Conservation (phyloP, 2,329 filamentous ascomycete genomes). For the Arthroderma sp. region DNA sequence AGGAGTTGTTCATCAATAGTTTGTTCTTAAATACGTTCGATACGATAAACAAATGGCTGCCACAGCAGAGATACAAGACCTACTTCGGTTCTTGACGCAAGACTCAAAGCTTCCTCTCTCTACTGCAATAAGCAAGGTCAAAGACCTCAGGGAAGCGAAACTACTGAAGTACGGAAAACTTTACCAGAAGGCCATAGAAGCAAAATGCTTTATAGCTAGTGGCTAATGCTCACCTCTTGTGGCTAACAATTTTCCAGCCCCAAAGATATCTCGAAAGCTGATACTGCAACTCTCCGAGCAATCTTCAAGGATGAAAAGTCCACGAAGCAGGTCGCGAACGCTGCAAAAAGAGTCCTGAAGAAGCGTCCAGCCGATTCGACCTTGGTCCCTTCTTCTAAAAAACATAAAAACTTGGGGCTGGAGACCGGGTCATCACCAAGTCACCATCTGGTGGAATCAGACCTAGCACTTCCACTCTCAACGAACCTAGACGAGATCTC, state of each 20-base stretch:
- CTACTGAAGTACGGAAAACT: slow-evolving; percentile 26
- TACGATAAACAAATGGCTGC: slow-evolving; percentile 13
- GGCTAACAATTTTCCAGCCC: slow-evolving; percentile 17
- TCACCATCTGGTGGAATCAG: slow-evolving; percentile 18
- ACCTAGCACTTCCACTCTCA: slow-evolving; percentile 21
- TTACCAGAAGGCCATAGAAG: background rate
- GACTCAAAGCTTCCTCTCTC: slow-evolving; percentile 45
- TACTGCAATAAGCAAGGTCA: slow-evolving; percentile 41
- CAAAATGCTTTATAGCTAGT: too few relatives aligned
- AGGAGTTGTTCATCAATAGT: too few relatives aligned
- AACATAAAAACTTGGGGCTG: slow-evolving; percentile 16
- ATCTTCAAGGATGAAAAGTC: slow-evolving; percentile 40
- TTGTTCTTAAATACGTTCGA: background rate
- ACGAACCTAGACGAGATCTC: slow-evolving; percentile 44
- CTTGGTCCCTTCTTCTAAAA: slow-evolving; percentile 25
- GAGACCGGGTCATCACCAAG: slow-evolving; percentile 15
- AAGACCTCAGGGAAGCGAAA: slow-evolving; percentile 38
- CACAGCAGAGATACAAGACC: slow-evolving; percentile 22
- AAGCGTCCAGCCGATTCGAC: slow-evolving; percentile 36
- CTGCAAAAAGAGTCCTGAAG: slow-evolving; percentile 43
- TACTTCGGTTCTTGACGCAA: slow-evolving; percentile 46
- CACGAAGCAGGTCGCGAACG: slow-evolving; percentile 43
- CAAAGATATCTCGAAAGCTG: slow-evolving; percentile 37
- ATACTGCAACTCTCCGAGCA: slow-evolving; percentile 30
- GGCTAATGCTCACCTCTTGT: too few relatives aligned